A percentile compares a stretch with the other conserved stretches of the same genome.
These are phyloP conservation scores for Heterobasidion annosum DNA, from an alignment of 1,284 basidiomycete genomes.

Conservation along the genomic window DNA sequence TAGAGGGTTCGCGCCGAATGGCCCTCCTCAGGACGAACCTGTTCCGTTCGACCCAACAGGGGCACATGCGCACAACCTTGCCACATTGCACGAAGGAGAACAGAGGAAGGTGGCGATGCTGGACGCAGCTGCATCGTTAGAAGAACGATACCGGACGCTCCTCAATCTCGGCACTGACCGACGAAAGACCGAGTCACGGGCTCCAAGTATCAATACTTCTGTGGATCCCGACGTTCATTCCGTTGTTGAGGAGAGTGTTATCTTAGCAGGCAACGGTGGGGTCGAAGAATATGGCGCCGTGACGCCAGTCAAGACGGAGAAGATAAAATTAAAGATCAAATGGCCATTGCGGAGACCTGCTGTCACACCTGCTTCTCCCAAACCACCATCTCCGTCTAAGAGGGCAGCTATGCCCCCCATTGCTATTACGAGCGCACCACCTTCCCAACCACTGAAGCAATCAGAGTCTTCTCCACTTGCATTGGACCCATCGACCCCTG, in stretches of 20 bases:
- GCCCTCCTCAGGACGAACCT: neutral
- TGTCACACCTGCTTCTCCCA: constrained; percentile 3
- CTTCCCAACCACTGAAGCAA: neutral
- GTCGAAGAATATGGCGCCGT: constrained; percentile 9
- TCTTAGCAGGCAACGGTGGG: constrained; percentile 6
- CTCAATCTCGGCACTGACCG: constrained; percentile 40
- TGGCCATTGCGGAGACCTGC: constrained; percentile 15
- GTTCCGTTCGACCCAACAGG: constrained; percentile 1
- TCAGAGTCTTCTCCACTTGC: neutral
- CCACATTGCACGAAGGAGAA: constrained; percentile 47
- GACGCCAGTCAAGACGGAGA: constrained; percentile 8
- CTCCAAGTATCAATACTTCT: constrained; percentile 3
- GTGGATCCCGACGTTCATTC: constrained; percentile 9
- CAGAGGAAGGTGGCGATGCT: constrained; percentile 64
- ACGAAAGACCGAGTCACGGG: constrained; percentile 16
- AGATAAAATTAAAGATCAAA: constrained; percentile 31
- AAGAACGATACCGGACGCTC: constrained; percentile 61
- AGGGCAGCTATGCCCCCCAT: too few relatives aligned
- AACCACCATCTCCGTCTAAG: constrained; percentile 1
- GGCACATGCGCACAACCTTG: constrained; percentile 3
- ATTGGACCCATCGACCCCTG: neutral
- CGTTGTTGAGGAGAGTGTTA: constrained; percentile 8
- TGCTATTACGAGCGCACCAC: neutral
- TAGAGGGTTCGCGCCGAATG: too few relatives aligned
- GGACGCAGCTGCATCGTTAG: constrained; percentile 50